A percentile compares a stretch with the other conserved stretches of the same genome.
Conservation (phyloP, 2,329 filamentous ascomycete species). For the Blastomyces silverae region DNA sequence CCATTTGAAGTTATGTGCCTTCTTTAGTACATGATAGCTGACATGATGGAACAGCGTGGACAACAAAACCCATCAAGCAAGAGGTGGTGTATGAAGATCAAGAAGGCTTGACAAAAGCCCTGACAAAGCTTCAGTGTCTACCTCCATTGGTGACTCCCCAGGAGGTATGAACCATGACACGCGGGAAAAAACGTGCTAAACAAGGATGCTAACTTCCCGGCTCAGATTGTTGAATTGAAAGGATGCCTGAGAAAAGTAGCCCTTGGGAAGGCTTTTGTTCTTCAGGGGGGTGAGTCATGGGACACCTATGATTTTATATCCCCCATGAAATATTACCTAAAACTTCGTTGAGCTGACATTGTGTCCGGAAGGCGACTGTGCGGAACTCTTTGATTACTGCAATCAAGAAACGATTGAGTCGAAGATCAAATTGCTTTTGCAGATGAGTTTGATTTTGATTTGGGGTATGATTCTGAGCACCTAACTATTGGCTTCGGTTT, state of each 20-base stretch:
- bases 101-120: constrained; percentile 34
- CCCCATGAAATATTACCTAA: background rate
- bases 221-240: constrained; percentile 66
- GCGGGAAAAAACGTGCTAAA: background rate
- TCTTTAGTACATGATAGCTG: constrained; percentile 10
- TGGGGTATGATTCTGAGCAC: constrained; percentile 59
- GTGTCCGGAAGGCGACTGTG: constrained; percentile 59
- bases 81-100: constrained; percentile 44
- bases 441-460: constrained; percentile 94
- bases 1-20: background rate
- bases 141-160: constrained; percentile 45
- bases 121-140: constrained; percentile 40
- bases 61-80: constrained; percentile 42
- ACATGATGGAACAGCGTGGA: constrained; percentile 33
- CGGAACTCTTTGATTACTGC: constrained; percentile 96
- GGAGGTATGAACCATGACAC: constrained; percentile 30
- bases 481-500: constrained; percentile 10
- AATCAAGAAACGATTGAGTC: constrained; percentile 81
- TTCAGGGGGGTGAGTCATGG: constrained; percentile 65
- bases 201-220: constrained; percentile 14
- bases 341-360: constrained; percentile 2
- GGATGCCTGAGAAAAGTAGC: constrained; percentile 77
- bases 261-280: constrained; percentile 79
- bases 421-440: constrained; percentile 91
- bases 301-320: background rate